These are phyloP conservation scores for Biscutella auriculata DNA, from an alignment of 441 rosid species.

Conservation along the genomic window DNA sequence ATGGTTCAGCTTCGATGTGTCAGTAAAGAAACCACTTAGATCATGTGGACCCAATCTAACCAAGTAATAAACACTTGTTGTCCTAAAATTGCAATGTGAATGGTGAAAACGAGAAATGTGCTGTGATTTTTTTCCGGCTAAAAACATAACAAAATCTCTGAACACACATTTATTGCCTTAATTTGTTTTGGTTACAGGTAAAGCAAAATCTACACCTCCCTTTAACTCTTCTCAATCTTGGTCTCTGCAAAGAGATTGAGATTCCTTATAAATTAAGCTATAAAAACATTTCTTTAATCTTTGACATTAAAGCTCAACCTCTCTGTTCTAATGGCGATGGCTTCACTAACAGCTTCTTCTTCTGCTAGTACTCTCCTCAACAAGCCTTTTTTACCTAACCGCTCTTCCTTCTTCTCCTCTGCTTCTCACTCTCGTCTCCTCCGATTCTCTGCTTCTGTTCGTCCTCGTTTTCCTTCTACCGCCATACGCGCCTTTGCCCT, in stretches of 20 bases:
- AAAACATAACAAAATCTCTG: neutral
- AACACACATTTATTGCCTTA: slow-evolving; percentile 8
- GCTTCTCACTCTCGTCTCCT: slow-evolving; percentile 22
- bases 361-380: slow-evolving; percentile 28
- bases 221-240: neutral
- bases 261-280: neutral
- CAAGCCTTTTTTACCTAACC: slow-evolving; percentile 26
- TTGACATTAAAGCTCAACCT: neutral
- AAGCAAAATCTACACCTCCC: neutral
- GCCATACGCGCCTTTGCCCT: slow-evolving; percentile 9
- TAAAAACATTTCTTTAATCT: slow-evolving; percentile 6
- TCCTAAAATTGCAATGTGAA: neutral
- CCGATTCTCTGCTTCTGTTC: slow-evolving; percentile 25
- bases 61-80: neutral
- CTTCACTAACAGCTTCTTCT: slow-evolving; percentile 34
- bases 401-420: slow-evolving; percentile 24
- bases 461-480: slow-evolving; percentile 22
- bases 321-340: slow-evolving; percentile 18
- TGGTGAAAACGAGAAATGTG: slow-evolving; percentile 17
- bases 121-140: slow-evolving; percentile 1
- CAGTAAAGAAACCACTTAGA: neutral
- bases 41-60: slow-evolving; percentile 11
- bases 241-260: too few relatives aligned
- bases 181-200: neutral
- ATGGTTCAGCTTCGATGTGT: neutral